These are phyloP conservation scores for Aspergillus japonicus DNA, from an alignment of 2,329 filamentous ascomycete genomes.

Conservation along the genomic window DNA sequence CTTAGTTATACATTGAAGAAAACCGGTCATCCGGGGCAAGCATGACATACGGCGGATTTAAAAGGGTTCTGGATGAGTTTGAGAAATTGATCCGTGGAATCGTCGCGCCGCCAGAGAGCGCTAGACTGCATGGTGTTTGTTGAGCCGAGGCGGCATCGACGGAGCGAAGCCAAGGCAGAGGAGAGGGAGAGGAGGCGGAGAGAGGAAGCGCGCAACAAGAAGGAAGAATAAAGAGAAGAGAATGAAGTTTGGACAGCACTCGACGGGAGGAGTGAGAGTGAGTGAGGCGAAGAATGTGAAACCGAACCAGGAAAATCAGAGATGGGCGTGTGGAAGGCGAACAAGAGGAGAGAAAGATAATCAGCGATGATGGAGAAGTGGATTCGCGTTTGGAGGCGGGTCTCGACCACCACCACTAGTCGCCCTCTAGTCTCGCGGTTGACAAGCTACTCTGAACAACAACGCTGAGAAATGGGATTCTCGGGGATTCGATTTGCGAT, in stretches of 20 bases:
- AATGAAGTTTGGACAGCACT: not conserved
- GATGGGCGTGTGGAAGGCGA: not conserved
- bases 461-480: not conserved
- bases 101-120: conserved; percentile 26
- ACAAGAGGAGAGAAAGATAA: not conserved
- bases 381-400: conserved; percentile 14
- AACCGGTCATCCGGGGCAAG: not conserved
- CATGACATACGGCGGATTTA: conserved; percentile 40
- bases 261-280: not conserved
- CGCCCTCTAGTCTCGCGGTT: not conserved
- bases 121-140: conserved; percentile 27
- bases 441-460: not conserved
- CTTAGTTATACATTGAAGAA: conserved; percentile 8
- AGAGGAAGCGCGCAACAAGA: conserved; percentile 7
- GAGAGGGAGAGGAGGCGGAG: conserved; percentile 10
- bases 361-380: conserved; percentile 7
- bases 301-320: not conserved
- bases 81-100: conserved; percentile 41
- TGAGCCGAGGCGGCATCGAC: conserved; percentile 19
- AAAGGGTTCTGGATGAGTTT: conserved; percentile 48
- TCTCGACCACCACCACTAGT: conserved; percentile 3
- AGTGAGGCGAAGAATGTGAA: not conserved
- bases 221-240: not conserved
- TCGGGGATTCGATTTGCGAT: not conserved
- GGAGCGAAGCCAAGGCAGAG: conserved; percentile 11